phyloP scores from a whole-genome alignment of 345 rosid genomes.

The Eucalyptus viminalis region DNA sequence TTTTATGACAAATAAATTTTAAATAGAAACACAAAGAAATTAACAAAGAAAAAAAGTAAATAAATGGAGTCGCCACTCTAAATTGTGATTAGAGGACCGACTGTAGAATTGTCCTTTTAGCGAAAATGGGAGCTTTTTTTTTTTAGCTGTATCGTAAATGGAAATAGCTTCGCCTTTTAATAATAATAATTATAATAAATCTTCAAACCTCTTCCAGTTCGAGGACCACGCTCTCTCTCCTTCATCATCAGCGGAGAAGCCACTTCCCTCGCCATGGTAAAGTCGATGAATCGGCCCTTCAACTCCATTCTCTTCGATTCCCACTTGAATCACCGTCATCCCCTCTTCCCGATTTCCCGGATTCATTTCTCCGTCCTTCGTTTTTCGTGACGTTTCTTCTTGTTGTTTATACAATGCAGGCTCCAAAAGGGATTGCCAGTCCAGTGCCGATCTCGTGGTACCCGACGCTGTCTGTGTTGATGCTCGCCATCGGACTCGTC shows the following conservation, averaged over 20 bases:
- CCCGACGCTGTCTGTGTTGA: conserved; percentile 43
- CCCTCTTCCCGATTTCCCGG: background rate
- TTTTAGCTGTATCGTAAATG: background rate
- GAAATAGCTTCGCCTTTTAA: background rate
- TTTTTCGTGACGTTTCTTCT: background rate
- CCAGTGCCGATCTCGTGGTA: conserved; percentile 69
- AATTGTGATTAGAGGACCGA: background rate
- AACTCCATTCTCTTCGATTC: background rate
- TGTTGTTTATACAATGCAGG: background rate
- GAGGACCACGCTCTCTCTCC: background rate
- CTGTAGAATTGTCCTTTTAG: background rate
- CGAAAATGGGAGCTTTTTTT: background rate
- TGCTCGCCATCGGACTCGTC: conserved; percentile 60
- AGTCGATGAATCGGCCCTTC: background rate
- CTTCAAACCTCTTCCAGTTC: background rate
- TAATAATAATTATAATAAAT: too few relatives aligned
- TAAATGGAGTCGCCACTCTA: background rate
- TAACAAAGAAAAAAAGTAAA: background rate
- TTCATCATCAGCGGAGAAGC: background rate
- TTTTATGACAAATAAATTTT: background rate
- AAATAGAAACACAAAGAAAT: too few relatives aligned
- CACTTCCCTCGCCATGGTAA: background rate
- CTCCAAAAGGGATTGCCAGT: conserved; percentile 54
- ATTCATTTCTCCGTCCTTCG: background rate
- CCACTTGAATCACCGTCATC: background rate